Conservation (phyloP, 2,329 filamentous ascomycete species). For the Xylaria digitata region DNA sequence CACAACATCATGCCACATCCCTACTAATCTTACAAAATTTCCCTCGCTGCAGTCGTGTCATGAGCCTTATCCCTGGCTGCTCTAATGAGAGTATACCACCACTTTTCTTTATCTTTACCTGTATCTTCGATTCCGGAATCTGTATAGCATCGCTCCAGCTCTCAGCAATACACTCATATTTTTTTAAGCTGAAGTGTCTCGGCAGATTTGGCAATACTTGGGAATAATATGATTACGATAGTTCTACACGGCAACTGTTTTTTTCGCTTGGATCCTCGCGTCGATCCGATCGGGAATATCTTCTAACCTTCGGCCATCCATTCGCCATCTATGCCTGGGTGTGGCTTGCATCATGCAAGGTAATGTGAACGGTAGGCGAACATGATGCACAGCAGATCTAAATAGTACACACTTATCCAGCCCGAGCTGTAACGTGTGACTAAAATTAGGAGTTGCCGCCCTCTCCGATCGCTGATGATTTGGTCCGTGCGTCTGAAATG, state of each 20-base stretch:
- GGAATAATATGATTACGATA: background rate
- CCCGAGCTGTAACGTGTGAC: conserved; percentile 16
- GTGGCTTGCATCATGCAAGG: conserved; percentile 34
- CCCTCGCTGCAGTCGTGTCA: conserved; percentile 1
- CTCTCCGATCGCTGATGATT: background rate
- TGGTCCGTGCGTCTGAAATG: conserved; percentile 5
- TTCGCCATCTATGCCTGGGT: background rate
- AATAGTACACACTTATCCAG: background rate
- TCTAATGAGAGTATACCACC: background rate
- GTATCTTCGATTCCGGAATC: background rate
- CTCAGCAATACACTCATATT: background rate
- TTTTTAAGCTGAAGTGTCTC: background rate
- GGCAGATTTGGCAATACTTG: background rate
- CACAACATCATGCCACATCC: conserved; percentile 20
- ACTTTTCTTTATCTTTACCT: background rate
- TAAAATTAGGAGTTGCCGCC: conserved; percentile 10
- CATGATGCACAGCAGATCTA: conserved; percentile 19
- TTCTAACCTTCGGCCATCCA: conserved; percentile 3
- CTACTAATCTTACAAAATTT: conserved; percentile 22
- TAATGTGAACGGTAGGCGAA: conserved; percentile 6
- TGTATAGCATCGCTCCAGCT: background rate
- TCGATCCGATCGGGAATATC: background rate
- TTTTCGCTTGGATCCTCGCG: background rate
- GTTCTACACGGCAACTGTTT: background rate
- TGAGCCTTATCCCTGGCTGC: background rate